A percentile compares a stretch with the other conserved stretches of the same genome.
Evolutionary conservation across 305 asterid species (phyloP).

Genomic region (Petunia hybrid): DNA sequence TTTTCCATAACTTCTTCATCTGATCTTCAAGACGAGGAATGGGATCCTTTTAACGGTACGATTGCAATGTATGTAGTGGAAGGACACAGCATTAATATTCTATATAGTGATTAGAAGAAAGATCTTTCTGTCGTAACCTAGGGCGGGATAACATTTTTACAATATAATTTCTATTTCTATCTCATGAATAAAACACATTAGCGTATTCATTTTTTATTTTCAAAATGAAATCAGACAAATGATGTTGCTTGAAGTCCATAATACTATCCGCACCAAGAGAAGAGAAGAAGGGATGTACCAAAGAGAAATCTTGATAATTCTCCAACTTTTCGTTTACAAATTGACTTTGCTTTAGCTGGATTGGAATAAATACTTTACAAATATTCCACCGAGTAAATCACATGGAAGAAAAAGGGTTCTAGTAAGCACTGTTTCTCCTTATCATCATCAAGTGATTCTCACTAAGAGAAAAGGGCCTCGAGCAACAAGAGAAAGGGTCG

Average conservation of each 20-base stretch:
- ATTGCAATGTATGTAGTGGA: too few species aligned
- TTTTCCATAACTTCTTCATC: too few species aligned
- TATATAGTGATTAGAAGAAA: too few species aligned
- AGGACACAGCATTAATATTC: too few species aligned
- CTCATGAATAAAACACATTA: too few species aligned
- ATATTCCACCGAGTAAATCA: constrained; percentile 21
- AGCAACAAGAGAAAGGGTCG: background rate
- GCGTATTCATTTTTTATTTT: too few species aligned
- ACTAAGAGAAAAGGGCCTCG: background rate
- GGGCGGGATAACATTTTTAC: too few species aligned
- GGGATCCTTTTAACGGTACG: too few species aligned
- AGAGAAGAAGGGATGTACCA: background rate
- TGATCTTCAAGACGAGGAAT: too few species aligned
- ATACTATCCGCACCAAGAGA: constrained; percentile 6
- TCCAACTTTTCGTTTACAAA: constrained; percentile 39
- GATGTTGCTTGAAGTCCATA: background rate
- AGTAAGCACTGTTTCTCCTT: background rate
- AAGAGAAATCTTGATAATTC: constrained; percentile 16
- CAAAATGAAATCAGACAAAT: too few species aligned
- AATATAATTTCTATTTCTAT: too few species aligned
- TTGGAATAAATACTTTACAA: constrained; percentile 20
- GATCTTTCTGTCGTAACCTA: too few species aligned
- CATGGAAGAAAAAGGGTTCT: background rate
- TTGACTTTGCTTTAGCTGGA: background rate
- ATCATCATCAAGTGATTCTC: background rate